Percentiles rank a stretch among this genome's conserved stretches.
Evolutionary conservation across 345 rosid species (phyloP).

Genomic region (Pistacia vera): DNA sequence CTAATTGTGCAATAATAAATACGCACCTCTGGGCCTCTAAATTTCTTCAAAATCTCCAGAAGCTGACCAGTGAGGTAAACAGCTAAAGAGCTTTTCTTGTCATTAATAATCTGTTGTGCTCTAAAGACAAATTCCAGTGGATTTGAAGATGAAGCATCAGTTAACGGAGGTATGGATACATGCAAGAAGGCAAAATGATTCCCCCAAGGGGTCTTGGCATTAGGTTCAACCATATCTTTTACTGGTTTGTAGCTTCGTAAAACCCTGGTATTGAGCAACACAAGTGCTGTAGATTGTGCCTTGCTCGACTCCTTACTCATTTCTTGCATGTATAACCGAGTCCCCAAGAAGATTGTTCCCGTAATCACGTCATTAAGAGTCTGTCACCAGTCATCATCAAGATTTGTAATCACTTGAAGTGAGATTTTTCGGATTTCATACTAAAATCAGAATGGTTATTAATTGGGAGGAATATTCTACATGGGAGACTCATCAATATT

Average conservation of each 20-base stretch:
- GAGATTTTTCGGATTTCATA: no score
- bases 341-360: slow-evolving; percentile 38
- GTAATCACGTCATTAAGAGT: slow-evolving; percentile 42
- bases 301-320: slow-evolving; percentile 5
- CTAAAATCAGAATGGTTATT: no score
- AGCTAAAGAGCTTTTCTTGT: background rate
- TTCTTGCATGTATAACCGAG: slow-evolving; percentile 36
- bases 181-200: slow-evolving; percentile 41
- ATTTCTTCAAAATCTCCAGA: background rate
- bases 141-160: background rate
- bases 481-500: no score
- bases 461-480: no score
- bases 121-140: background rate
- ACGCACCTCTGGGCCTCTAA: background rate
- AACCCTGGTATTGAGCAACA: slow-evolving; percentile 41
- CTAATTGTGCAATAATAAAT: no score
- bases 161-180: slow-evolving; percentile 32
- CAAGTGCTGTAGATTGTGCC: slow-evolving; percentile 26
- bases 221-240: slow-evolving; percentile 38
- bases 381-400: slow-evolving; percentile 13
- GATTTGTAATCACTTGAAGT: no score
- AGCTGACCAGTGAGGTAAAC: background rate
- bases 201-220: slow-evolving; percentile 39
- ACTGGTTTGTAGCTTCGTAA: slow-evolving; percentile 35
- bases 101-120: background rate